Conservation (phyloP, 306 rosid genomes). For the Trifolium subterraneum region DNA sequence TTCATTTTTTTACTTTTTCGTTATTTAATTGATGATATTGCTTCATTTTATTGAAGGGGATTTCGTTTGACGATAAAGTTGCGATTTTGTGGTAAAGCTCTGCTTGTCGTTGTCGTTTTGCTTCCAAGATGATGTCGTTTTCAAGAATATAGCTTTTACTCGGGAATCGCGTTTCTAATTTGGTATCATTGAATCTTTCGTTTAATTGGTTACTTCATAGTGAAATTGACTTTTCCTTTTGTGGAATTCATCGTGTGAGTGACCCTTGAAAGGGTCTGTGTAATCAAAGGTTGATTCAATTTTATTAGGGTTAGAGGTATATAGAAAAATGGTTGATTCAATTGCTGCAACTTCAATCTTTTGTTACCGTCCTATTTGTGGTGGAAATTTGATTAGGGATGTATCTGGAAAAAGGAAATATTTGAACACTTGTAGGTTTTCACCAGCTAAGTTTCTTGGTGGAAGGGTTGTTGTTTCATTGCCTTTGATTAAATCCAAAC, state of each 20-base stretch:
- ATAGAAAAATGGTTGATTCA: conserved; percentile 71
- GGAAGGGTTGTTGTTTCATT: conserved; percentile 56
- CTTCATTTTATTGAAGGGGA: conserved; percentile 45
- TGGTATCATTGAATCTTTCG: conserved; percentile 29
- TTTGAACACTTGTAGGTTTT: conserved; percentile 46
- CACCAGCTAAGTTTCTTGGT: conserved; percentile 51
- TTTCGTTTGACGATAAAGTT: conserved; percentile 36
- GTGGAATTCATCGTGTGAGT: conserved; percentile 7
- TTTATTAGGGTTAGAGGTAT: conserved; percentile 37
- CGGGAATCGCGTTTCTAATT: conserved; percentile 32
- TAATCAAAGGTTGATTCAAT: conserved; percentile 14
- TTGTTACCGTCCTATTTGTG: conserved; percentile 67
- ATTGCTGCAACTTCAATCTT: conserved; percentile 80
- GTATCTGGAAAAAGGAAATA: conserved; percentile 58
- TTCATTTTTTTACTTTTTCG: background rate
- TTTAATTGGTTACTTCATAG: conserved; percentile 29
- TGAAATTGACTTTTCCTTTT: conserved; percentile 16
- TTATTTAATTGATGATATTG: conserved; percentile 36
- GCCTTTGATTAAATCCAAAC: conserved; percentile 51
- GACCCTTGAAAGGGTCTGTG: conserved; percentile 43
- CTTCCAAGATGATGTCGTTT: conserved; percentile 40
- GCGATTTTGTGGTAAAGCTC: conserved; percentile 40
- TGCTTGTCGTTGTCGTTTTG: conserved; percentile 25
- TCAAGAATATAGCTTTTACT: conserved; percentile 24
- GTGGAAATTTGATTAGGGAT: conserved; percentile 58